Evolutionary conservation across 257 asterid species (phyloP), one percentile per base, ranked within the genome.

Genomic region (Solanum piurae): DNA sequence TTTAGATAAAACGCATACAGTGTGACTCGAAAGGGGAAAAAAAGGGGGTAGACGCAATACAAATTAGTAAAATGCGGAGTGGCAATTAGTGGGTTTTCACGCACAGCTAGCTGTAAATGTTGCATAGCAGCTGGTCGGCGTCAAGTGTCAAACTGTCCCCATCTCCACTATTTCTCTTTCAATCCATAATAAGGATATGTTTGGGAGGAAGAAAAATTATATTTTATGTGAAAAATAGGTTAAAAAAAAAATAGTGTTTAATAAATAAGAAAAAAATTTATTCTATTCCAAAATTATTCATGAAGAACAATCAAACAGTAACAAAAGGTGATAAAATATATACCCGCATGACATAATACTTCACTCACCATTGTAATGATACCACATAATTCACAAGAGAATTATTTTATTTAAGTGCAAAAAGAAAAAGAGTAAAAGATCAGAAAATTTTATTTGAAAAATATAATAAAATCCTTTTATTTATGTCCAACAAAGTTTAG

Each of bases 91-190:
- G 85, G 62, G 18, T 8, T 79, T 44, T 44, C 27, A 42, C 11
- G 12, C 71, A 49, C 71, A 82, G 86, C 86, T 82, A 82, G 86
- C 86, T 82, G 86, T 82, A 49, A 82, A 82, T 82, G 86, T 31
- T 14, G 44, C 86, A 82, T 31, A 82, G 86, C 86, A 82, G 31
- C 86, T 82, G 86, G 86, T 49, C 69, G 86, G 69, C 29, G 44
- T 49, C 85, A 18, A 80, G 21, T 49, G 86, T 82, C 85, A 49
- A 73, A 46, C 6, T 82, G 85, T 49, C 86, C 69, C 37, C 69
- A 29, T 29, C 86, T 55, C 42, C 71, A 82, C 42, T 80, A 9
- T 29, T 2, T 46, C 7, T 9, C 27, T 34, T 40, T 1, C n/a
- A 42, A 74, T 20, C 82, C 25, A 72, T 72, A 20, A 36, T 73